These are phyloP conservation scores for Letharia lupina DNA, from an alignment of 495 filamentous ascomycete genomes.

Conservation along the genomic window DNA sequence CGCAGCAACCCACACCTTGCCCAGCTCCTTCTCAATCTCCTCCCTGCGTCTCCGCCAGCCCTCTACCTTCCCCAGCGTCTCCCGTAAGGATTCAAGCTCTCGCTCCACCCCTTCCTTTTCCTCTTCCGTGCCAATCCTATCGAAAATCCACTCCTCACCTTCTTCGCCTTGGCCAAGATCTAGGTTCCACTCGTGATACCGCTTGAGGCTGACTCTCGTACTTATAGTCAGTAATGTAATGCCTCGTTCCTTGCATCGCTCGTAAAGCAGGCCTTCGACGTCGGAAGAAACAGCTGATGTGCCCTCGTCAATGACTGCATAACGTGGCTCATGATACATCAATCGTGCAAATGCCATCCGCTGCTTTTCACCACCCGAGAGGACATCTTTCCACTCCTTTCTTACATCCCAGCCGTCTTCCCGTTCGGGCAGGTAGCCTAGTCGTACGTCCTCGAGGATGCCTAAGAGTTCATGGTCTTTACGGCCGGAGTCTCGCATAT, in stretches of 20 bases:
- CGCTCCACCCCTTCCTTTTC: slow-evolving; percentile 88
- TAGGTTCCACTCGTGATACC: slow-evolving; percentile 87
- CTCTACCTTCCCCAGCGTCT: slow-evolving; percentile 70
- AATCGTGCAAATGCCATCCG: slow-evolving; percentile 81
- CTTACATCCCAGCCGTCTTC: slow-evolving; percentile 95
- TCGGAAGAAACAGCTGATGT: slow-evolving; percentile 90
- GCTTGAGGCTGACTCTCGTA: slow-evolving; percentile 84
- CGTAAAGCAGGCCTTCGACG: slow-evolving; percentile 89
- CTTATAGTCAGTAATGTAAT: slow-evolving; percentile 94
- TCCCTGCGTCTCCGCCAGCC: slow-evolving; percentile 70
- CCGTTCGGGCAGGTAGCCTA: slow-evolving; percentile 82
- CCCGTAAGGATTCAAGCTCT: slow-evolving; percentile 75
- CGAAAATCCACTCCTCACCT: slow-evolving; percentile 69
- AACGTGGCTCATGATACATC: slow-evolving; percentile 89
- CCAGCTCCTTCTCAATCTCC: slow-evolving; percentile 63
- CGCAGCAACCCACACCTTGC: slow-evolving; percentile 48
- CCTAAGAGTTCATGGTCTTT: slow-evolving; percentile 63
- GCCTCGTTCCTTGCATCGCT: slow-evolving; percentile 81
- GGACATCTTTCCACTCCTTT: slow-evolving; percentile 97
- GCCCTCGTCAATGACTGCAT: slow-evolving; percentile 90
- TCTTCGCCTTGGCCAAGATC: slow-evolving; percentile 64
- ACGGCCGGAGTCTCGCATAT: slow-evolving; percentile 77
- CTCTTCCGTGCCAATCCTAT: slow-evolving; percentile 82
- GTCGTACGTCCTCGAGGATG: slow-evolving; percentile 69
- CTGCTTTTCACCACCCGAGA: slow-evolving; percentile 98